Percentiles rank a stretch among this genome's conserved stretches.
Evolutionary conservation across 1,284 basidiomycete genomes (phyloP).

Genomic region (Hortiboletus rubellus): DNA sequence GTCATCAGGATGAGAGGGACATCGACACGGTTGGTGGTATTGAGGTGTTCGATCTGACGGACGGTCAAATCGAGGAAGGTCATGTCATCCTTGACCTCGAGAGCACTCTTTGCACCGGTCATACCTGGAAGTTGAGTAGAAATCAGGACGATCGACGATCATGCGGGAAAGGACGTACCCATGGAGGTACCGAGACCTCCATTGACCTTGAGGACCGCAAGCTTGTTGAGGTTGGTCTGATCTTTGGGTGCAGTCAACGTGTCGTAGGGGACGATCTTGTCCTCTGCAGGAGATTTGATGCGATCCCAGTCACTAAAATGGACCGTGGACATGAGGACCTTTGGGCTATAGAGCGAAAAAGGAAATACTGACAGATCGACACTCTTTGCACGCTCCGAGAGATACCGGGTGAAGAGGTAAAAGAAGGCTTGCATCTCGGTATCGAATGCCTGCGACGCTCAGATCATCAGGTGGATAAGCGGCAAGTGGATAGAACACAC

Average conservation of each 20-base stretch:
- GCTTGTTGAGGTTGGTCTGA: constrained; percentile 81
- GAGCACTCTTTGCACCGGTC: constrained; percentile 91
- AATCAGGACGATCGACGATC: constrained; percentile 12
- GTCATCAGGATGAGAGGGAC: constrained; percentile 99
- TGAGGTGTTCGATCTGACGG: constrained; percentile 92
- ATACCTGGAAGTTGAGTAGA: constrained; percentile 54
- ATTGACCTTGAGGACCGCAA: constrained; percentile 99
- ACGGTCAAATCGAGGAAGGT: constrained; percentile 98
- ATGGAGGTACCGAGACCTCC: constrained; percentile 98
- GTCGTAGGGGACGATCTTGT: constrained; percentile 91
- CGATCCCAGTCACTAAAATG: constrained; percentile 88
- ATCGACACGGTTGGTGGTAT: constrained; percentile 71
- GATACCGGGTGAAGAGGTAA: constrained; percentile 98
- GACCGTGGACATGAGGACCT: constrained; percentile 14
- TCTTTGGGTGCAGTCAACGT: constrained; percentile 65
- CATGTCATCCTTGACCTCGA: constrained; percentile 97
- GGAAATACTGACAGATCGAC: constrained; percentile 80
- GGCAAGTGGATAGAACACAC: constrained; percentile 44
- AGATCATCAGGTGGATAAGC: constrained; percentile 13
- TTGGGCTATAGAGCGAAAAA: constrained; percentile 13
- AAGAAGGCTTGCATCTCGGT: constrained; percentile 99
- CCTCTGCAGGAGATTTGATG: constrained; percentile 91
- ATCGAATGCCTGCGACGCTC: constrained; percentile 76
- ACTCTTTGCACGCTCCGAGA: constrained; percentile 92
- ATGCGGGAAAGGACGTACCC: constrained; percentile 52